phyloP scores from a whole-genome alignment of 108 stramenopile genomes.

The Chaetoceros muelleri region DNA sequence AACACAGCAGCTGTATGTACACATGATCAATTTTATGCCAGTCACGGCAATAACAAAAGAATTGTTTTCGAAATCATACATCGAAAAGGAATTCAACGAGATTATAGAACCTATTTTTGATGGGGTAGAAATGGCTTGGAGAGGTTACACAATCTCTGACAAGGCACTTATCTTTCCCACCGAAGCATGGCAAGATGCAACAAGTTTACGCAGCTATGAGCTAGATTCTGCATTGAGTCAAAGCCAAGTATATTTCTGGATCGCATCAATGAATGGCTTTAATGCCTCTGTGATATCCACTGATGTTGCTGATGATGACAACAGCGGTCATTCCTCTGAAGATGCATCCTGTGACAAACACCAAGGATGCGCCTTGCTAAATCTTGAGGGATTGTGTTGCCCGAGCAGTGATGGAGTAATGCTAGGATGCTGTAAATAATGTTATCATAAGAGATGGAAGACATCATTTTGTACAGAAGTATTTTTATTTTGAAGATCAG shows the following conservation, averaged over 20 bases:
- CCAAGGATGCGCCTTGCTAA: constrained; percentile 14
- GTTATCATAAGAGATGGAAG: too few species aligned
- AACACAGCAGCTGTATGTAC: constrained; percentile 56
- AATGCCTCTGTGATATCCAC: constrained; percentile 10
- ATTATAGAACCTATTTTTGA: constrained; percentile 1
- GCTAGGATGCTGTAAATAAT: constrained; percentile 13
- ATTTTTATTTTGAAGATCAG: too few species aligned
- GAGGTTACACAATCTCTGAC: constrained; percentile 54
- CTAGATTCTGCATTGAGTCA: constrained; percentile 70
- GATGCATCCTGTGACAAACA: constrained; percentile 26
- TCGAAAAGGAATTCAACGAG: not conserved
- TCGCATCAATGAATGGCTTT: constrained; percentile 47
- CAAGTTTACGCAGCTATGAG: constrained; percentile 41
- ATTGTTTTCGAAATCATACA: constrained; percentile 30
- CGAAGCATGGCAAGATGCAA: constrained; percentile 63
- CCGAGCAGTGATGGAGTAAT: constrained; percentile 20
- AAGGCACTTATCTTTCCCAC: constrained; percentile 64
- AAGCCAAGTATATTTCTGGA: constrained; percentile 69
- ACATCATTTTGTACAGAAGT: too few species aligned
- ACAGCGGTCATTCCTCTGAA: not conserved
- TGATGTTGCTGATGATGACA: constrained; percentile 1
- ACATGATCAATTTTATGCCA: constrained; percentile 81
- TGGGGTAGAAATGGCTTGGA: constrained; percentile 65
- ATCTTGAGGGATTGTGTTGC: constrained; percentile 38
- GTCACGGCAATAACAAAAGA: constrained; percentile 59